A percentile compares a stretch with the other conserved stretches of the same genome.
Conservation (phyloP, 1,284 basidiomycete species). For the Somion occarium region DNA sequence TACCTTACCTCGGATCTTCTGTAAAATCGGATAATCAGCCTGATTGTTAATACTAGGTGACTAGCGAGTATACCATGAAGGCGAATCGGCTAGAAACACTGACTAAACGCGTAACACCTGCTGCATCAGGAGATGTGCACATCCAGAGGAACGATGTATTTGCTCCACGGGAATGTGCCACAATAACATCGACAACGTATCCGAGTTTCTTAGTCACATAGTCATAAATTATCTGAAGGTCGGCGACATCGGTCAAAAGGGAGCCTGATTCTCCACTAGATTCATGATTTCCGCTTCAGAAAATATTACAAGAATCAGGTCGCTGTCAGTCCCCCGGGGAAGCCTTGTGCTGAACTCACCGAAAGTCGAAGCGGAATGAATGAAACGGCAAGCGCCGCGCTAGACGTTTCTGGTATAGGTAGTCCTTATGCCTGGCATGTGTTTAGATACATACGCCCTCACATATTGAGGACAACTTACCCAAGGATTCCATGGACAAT, state of each 20-base stretch:
- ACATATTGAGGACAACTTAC: too few species aligned
- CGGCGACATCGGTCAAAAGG: conserved; percentile 54
- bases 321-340: too few species aligned
- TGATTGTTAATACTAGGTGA: too few species aligned
- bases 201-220: conserved; percentile 53
- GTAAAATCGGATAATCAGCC: too few species aligned
- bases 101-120: too few species aligned
- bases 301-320: too few species aligned
- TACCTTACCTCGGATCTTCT: too few species aligned
- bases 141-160: conserved; percentile 63
- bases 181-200: conserved; percentile 60
- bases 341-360: too few species aligned
- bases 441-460: too few species aligned
- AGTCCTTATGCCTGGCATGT: conserved; percentile 80
- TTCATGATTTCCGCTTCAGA: conserved; percentile 66
- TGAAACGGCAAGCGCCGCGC: background rate
- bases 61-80: too few species aligned
- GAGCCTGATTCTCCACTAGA: conserved; percentile 59
- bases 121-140: conserved; percentile 45
- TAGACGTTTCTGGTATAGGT: conserved; percentile 33
- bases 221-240: conserved; percentile 57
- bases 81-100: too few species aligned
- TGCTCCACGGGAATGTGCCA: conserved; percentile 73
- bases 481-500: conserved; percentile 74
- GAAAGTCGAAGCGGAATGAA: conserved; percentile 54